Evolutionary conservation across 345 rosid species (phyloP), one percentile per base, ranked within the genome.

Genomic region (Fremontodendron californicum): DNA sequence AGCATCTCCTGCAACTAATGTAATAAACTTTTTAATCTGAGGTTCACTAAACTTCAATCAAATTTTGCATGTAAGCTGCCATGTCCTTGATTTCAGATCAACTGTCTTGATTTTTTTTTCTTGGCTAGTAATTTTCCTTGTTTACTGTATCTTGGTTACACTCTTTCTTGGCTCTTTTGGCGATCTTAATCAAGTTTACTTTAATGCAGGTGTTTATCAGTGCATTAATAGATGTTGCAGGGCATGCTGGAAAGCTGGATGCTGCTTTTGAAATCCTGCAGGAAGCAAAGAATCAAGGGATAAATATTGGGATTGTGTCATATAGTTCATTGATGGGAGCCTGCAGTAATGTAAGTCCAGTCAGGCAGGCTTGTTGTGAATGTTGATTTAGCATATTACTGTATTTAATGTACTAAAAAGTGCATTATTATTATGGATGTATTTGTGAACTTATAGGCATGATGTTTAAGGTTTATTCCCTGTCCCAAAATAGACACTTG

Each of bases 271-370:
- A 91, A 21, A 79, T 89, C 72, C 78, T 92, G 52, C 85, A 82
- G 77, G 94, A 88, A 81, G 96, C 96, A 63, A 86, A 81, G 85
- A 81, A 76, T 78, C 85, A 84, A 74, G 94, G 94, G 79, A 82
- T 82, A 71, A 88, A 58, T 74, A 82, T 82, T 82, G 97, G 98
- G 82, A 89, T 88, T 51, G 75, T 95, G 82, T 79, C 94, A 80
- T 95, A 93, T 80, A 93, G 99, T 87, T 92, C 99, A 72, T 83
- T 95, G 84, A 95, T 95, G 99, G 99, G 99, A 85, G 98, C 99
- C 84, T 93, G 98, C 87, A 83, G 94, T 85, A 91, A 93, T 84
- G 99, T 95, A 89, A 75, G 97, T 85, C 63, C 76, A 63, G 71
- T 77, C 69, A 78, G 67, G 27, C 71, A 29, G 68, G 60, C 69